Percentiles rank a stretch among this genome's conserved stretches.
Evolutionary conservation across 805 yeast species (phyloP).

Genomic region (Teunomyces kruisii): DNA sequence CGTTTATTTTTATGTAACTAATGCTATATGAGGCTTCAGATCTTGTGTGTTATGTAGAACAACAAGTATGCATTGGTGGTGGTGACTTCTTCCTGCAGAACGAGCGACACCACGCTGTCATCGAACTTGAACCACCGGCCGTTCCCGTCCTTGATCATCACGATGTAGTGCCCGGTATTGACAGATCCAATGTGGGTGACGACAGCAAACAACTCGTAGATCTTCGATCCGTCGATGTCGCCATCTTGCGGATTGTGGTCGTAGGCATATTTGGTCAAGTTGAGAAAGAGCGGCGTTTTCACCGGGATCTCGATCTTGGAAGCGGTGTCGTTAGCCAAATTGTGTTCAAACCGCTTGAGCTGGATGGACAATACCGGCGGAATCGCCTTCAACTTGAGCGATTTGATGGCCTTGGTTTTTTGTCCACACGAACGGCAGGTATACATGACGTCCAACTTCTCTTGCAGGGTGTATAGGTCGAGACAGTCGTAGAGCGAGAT

Average conservation of each 20-base stretch:
- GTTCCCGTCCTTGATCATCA: slow-evolving; percentile 67
- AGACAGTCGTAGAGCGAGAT: slow-evolving; percentile 59
- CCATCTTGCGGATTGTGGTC: slow-evolving; percentile 11
- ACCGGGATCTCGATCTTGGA: slow-evolving; percentile 77
- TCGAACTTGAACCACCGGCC: slow-evolving; percentile 91
- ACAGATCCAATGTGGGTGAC: slow-evolving; percentile 91
- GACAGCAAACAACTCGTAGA: slow-evolving; percentile 82
- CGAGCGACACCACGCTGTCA: slow-evolving; percentile 75
- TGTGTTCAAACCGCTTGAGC: slow-evolving; percentile 75
- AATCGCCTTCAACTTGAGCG: slow-evolving; percentile 61
- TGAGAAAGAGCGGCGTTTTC: slow-evolving; percentile 67
- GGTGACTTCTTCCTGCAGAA: slow-evolving; percentile 64
- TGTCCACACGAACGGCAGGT: slow-evolving; percentile 66
- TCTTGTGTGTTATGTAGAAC: slow-evolving; percentile 59
- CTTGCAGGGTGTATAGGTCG: slow-evolving; percentile 73
- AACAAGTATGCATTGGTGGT: slow-evolving; percentile 77
- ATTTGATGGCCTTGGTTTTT: slow-evolving; percentile 65
- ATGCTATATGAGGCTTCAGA: slow-evolving; percentile 11
- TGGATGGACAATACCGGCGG: slow-evolving; percentile 85
- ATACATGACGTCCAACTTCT: slow-evolving; percentile 72
- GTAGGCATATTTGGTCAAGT: slow-evolving; percentile 60
- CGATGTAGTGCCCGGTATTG: slow-evolving; percentile 92
- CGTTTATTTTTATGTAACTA: background rate
- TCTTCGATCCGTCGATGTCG: slow-evolving; percentile 30
- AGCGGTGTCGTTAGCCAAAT: slow-evolving; percentile 44